phyloP scores from a whole-genome alignment of 495 filamentous ascomycete genomes.

The Hyphodiscus hymeniophilus region DNA sequence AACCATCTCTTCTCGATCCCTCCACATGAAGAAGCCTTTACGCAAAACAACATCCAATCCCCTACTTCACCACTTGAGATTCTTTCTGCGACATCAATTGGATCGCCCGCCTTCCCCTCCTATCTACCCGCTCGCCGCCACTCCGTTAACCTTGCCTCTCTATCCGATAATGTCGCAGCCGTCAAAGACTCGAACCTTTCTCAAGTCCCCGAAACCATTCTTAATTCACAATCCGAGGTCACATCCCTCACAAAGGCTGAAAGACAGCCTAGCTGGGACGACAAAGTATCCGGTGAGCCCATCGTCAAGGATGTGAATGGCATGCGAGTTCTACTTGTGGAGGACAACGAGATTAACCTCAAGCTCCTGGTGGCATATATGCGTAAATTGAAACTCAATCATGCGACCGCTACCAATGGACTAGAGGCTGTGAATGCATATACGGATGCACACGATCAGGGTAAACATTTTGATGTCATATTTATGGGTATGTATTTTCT shows the following conservation, averaged over 20 bases:
- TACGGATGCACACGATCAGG: slow-evolving; percentile 20
- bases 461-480: slow-evolving; percentile 36
- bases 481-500: slow-evolving; percentile 41
- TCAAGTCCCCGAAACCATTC: not conserved
- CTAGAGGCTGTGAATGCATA: slow-evolving; percentile 34
- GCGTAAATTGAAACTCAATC: slow-evolving; percentile 34
- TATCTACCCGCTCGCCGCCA: too few species aligned
- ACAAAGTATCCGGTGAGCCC: not conserved
- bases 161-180: not conserved
- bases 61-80: not conserved
- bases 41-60: not conserved
- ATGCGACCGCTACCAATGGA: slow-evolving; percentile 33
- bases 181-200: not conserved
- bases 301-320: slow-evolving; percentile 27
- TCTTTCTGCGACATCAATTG: not conserved
- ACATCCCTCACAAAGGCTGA: not conserved
- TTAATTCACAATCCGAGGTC: not conserved
- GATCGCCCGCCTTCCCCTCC: too few species aligned
- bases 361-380: slow-evolving; percentile 58
- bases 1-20: too few species aligned
- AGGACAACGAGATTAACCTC: slow-evolving; percentile 71
- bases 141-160: too few species aligned
- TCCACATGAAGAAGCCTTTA: too few species aligned
- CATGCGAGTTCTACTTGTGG: slow-evolving; percentile 50
- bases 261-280: not conserved